Conservation (phyloP, 1,284 basidiomycete species). For the Malassezia sympodialis region DNA sequence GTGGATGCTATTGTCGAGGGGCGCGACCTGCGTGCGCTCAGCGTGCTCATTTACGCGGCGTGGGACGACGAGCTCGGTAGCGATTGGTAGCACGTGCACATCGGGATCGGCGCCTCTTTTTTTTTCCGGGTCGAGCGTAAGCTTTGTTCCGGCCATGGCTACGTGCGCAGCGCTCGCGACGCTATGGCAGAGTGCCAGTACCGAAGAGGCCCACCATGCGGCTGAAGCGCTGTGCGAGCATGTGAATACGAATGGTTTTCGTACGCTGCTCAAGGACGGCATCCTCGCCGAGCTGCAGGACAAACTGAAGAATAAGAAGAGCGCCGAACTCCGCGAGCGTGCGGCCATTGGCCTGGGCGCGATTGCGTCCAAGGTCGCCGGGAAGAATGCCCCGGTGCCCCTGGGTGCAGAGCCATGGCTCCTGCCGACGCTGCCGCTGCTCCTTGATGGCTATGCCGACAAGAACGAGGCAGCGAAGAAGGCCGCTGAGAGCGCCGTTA, state of each 20-base stretch:
- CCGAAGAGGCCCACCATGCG: conserved; percentile 24
- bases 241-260: conserved; percentile 43
- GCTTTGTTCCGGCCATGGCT: conserved; percentile 12
- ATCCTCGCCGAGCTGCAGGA: conserved; percentile 48
- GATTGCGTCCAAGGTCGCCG: conserved; percentile 46
- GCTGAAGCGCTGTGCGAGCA: conserved; percentile 48
- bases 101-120: background rate
- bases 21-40: conserved; percentile 16
- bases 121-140: background rate
- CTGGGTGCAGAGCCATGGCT: conserved; percentile 68
- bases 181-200: conserved; percentile 38
- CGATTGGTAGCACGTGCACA: conserved; percentile 2
- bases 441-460: conserved; percentile 83
- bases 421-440: conserved; percentile 63
- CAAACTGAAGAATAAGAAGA: conserved; percentile 71
- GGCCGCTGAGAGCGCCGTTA: conserved; percentile 72
- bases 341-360: conserved; percentile 61
- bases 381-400: conserved; percentile 55
- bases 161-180: conserved; percentile 39
- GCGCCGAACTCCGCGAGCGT: conserved; percentile 82
- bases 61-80: conserved; percentile 13
- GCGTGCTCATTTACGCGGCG: conserved; percentile 15
- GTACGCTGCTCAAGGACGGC: conserved; percentile 42
- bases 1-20: conserved; percentile 53
- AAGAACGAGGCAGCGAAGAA: conserved; percentile 83